A percentile compares a stretch with the other conserved stretches of the same genome.
phyloP scores from a whole-genome alignment of 2,329 filamentous ascomycete species.

The Aspergillus transmontanensis region DNA sequence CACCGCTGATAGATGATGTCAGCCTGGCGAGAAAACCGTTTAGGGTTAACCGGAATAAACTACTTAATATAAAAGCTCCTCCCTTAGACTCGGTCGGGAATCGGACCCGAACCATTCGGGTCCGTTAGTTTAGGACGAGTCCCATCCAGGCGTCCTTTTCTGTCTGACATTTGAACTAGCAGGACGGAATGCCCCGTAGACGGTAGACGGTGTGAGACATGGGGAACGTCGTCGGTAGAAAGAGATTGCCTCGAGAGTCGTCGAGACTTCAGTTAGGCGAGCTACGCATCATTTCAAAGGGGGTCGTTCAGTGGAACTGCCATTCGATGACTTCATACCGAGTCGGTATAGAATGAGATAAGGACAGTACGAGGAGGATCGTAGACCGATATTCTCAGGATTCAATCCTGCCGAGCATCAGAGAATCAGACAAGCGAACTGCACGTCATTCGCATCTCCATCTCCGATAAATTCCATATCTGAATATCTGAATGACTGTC shows the following conservation, averaged over 20 bases:
- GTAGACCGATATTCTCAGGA: no score
- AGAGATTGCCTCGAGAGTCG: not conserved
- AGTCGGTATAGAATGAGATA: not conserved
- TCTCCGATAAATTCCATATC: not conserved
- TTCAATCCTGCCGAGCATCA: not conserved
- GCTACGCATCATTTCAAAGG: not conserved
- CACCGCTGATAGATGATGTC: not conserved
- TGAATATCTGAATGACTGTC: no score
- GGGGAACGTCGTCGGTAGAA: not conserved
- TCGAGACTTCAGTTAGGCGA: not conserved
- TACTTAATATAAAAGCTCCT: not conserved
- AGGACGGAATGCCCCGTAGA: not conserved
- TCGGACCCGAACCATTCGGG: conserved; percentile 7
- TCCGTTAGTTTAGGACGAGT: not conserved
- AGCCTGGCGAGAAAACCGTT: not conserved
- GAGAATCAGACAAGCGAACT: not conserved
- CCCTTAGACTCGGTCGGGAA: conserved; percentile 7
- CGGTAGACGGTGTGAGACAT: not conserved
- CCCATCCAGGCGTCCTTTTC: not conserved
- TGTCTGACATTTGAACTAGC: not conserved
- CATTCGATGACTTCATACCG: not conserved
- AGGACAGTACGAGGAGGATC: no score
- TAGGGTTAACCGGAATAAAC: not conserved
- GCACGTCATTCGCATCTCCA: not conserved
- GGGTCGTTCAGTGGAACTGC: not conserved